Percentiles rank a stretch among this genome's conserved stretches.
Conservation (phyloP, 805 yeast genomes). For the Ogataea siamensis region DNA sequence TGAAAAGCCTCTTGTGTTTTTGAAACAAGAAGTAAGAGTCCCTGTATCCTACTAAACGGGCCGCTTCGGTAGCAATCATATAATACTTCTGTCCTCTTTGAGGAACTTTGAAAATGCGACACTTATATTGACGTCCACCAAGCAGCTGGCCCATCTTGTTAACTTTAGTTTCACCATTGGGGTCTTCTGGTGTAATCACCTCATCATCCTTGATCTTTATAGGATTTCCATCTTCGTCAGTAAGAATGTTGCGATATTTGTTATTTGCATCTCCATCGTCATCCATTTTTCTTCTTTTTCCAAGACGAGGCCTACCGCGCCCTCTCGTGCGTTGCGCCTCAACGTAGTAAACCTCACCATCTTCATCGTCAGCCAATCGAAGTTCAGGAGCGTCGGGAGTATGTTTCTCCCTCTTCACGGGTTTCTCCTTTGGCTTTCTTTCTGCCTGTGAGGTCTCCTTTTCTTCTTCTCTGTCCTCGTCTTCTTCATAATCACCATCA, state of each 20-base stretch:
- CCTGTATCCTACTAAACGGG: slow-evolving; percentile 89
- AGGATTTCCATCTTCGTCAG: slow-evolving; percentile 68
- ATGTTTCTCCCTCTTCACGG: slow-evolving; percentile 10
- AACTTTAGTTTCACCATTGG: slow-evolving; percentile 74
- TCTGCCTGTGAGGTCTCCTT: slow-evolving; percentile 15
- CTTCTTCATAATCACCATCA: slow-evolving; percentile 25
- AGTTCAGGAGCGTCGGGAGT: slow-evolving; percentile 5
- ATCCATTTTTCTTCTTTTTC: slow-evolving; percentile 28
- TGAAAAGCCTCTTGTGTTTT: slow-evolving; percentile 73
- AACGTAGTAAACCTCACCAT: slow-evolving; percentile 21
- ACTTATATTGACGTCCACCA: slow-evolving; percentile 74
- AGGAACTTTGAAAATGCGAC: slow-evolving; percentile 61
- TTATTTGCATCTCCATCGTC: slow-evolving; percentile 31
- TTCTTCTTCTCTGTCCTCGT: slow-evolving; percentile 25
- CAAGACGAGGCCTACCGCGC: slow-evolving; percentile 32
- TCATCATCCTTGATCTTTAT: slow-evolving; percentile 70
- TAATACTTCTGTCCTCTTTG: slow-evolving; percentile 70
- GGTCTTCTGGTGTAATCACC: slow-evolving; percentile 71
- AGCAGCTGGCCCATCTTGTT: slow-evolving; percentile 61
- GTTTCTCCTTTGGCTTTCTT: slow-evolving; percentile 22
- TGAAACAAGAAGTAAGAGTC: slow-evolving; percentile 89
- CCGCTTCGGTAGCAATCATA: slow-evolving; percentile 95
- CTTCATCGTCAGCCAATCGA: slow-evolving; percentile 25
- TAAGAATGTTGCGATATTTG: slow-evolving; percentile 27
- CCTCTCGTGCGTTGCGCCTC: slow-evolving; percentile 27